These are phyloP conservation scores for Irpex sp. DNA, from an alignment of 1,284 basidiomycete genomes.

Conservation along the genomic window DNA sequence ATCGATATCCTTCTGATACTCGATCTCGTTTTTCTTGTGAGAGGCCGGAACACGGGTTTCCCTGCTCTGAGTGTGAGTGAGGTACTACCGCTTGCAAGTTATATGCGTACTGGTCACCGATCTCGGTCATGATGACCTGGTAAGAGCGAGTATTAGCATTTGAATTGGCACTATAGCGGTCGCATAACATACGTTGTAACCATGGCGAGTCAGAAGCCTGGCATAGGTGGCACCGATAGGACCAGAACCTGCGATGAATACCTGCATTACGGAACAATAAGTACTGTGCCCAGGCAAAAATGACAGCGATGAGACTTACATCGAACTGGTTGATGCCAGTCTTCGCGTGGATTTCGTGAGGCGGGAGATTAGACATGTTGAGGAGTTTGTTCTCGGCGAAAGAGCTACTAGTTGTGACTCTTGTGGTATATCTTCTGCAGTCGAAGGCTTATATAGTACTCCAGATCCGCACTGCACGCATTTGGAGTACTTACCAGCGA, in stretches of 20 bases:
- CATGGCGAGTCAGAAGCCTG: conserved; percentile 7
- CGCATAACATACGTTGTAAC: not conserved
- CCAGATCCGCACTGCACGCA: not conserved
- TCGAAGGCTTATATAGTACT: not conserved
- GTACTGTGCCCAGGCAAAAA: not conserved
- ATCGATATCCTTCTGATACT: conserved; percentile 27
- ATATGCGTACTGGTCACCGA: conserved; percentile 16
- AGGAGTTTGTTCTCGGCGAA: not conserved
- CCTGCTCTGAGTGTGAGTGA: conserved; percentile 5
- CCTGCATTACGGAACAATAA: not conserved
- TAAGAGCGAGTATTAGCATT: not conserved
- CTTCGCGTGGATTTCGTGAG: conserved; percentile 1
- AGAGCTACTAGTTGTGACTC: not conserved
- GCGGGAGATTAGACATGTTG: not conserved
- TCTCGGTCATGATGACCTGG: conserved; percentile 19
- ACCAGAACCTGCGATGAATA: conserved; percentile 18
- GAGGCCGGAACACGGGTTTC: conserved; percentile 16
- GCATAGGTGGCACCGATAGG: conserved; percentile 27
- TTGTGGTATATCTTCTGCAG: not conserved
- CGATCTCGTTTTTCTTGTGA: conserved; percentile 29
- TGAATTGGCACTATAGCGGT: not conserved
- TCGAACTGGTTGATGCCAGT: conserved; percentile 1
- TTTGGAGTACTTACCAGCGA: no score
- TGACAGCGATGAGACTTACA: not conserved
- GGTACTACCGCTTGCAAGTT: not conserved